Conservation (phyloP, 441 rosid genomes). For the Euphorbia celastroides region DNA sequence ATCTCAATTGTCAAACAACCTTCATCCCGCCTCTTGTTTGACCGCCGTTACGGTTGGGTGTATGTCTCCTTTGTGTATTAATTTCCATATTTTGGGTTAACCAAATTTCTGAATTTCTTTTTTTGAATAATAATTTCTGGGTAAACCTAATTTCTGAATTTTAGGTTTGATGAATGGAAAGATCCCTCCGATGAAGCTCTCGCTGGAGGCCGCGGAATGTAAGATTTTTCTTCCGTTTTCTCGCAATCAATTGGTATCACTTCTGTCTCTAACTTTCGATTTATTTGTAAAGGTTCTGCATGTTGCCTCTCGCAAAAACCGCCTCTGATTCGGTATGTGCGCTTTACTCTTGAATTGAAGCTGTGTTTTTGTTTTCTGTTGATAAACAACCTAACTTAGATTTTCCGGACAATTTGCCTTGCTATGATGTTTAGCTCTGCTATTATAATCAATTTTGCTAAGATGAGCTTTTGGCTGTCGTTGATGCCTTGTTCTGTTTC, state of each 20-base stretch:
- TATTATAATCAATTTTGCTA: too few relatives aligned
- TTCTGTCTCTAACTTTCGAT: background rate
- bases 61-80: slow-evolving; percentile 7
- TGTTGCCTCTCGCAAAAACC: slow-evolving; percentile 40
- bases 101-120: background rate
- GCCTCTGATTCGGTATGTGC: slow-evolving; percentile 38
- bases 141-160: background rate
- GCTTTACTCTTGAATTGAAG: background rate
- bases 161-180: slow-evolving; percentile 55
- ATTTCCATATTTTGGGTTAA: background rate
- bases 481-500: too few relatives aligned
- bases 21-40: slow-evolving; percentile 41
- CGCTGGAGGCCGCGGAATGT: slow-evolving; percentile 68
- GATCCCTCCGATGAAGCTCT: slow-evolving; percentile 59
- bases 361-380: background rate
- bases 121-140: background rate
- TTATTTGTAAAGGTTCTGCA: slow-evolving; percentile 38
- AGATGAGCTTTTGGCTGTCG: too few relatives aligned
- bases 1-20: slow-evolving; percentile 5
- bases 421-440: too few relatives aligned
- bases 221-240: slow-evolving; percentile 10
- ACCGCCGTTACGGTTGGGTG: slow-evolving; percentile 68
- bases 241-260: background rate
- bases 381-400: too few relatives aligned
- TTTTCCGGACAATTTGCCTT: too few relatives aligned